phyloP scores from a whole-genome alignment of 495 filamentous ascomycete species.

The Neurospora sublineolata region DNA sequence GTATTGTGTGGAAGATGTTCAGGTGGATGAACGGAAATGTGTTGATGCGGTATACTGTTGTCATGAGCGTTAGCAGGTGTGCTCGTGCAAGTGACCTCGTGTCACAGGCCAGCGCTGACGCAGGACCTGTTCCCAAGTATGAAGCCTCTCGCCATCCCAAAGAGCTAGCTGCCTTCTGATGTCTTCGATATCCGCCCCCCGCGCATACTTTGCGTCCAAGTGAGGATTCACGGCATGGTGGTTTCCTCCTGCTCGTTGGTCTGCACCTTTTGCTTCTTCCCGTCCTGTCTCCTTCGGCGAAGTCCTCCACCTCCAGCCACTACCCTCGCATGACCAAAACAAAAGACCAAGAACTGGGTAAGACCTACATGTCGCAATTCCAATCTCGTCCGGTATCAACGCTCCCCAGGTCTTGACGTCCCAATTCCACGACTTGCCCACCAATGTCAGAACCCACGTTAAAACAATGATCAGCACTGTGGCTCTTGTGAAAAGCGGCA shows the following conservation, averaged over 20 bases:
- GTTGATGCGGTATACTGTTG: conserved; percentile 79
- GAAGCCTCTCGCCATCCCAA: neutral
- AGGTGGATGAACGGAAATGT: conserved; percentile 84
- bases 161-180: neutral
- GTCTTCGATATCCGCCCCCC: neutral
- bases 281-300: neutral
- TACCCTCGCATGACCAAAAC: neutral
- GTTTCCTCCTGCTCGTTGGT: neutral
- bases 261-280: neutral
- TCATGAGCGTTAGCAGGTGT: neutral
- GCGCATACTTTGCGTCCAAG: neutral
- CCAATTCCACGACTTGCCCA: conserved; percentile 40
- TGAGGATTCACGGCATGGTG: neutral
- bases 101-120: neutral
- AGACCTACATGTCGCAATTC: conserved; percentile 60
- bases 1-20: conserved; percentile 62
- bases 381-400: conserved; percentile 64
- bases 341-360: neutral
- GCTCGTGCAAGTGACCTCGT: neutral
- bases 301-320: neutral
- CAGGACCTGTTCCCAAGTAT: neutral
- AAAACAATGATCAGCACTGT: conserved; percentile 54
- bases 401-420: conserved; percentile 63
- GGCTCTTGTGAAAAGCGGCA: conserved; percentile 82
- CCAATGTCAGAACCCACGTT: conserved; percentile 56